Evolutionary conservation across 495 filamentous ascomycete genomes (phyloP).

Genomic region (Neurospora intermedia): DNA sequence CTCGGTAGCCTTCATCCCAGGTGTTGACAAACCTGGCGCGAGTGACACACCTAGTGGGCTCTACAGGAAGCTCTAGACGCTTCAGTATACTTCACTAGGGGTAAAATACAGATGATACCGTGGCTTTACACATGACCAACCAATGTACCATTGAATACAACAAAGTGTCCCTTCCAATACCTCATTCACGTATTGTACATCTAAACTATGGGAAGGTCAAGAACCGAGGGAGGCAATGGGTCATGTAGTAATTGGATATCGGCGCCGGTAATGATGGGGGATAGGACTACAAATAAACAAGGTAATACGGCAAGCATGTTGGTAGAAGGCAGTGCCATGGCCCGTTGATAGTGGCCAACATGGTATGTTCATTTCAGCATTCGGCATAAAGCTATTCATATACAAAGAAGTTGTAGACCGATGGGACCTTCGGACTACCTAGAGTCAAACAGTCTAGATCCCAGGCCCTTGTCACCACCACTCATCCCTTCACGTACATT

Average conservation of each 20-base stretch:
- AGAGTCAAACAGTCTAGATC: neutral
- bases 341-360: neutral
- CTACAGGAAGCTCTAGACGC: too few relatives aligned
- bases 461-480: constrained; percentile 1
- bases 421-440: neutral
- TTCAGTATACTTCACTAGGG: too few relatives aligned
- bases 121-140: neutral
- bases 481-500: neutral
- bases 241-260: neutral
- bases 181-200: neutral
- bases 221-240: neutral
- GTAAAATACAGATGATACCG: neutral
- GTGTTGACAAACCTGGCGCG: too few relatives aligned
- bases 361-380: neutral
- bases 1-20: too few relatives aligned
- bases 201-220: neutral
- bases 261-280: neutral
- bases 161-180: neutral
- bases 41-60: too few relatives aligned
- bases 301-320: neutral
- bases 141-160: neutral
- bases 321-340: neutral
- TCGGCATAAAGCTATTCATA: neutral
- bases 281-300: neutral
- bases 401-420: neutral